phyloP scores from a whole-genome alignment of 768 basidiomycete genomes.

The Termitomyces sp. region DNA sequence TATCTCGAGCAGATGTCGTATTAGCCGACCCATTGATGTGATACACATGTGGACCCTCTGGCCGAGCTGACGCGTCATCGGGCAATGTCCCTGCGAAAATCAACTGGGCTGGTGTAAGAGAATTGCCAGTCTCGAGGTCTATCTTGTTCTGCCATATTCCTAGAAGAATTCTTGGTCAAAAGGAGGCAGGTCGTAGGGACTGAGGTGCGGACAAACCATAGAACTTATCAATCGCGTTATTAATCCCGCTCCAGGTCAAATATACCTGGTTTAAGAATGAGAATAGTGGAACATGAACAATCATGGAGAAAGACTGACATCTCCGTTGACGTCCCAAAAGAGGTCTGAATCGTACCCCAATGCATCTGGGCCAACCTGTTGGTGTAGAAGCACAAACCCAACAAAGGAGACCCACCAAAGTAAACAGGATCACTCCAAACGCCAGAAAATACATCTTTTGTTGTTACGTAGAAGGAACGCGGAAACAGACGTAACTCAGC shows the following conservation, averaged over 20 bases:
- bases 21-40: slow-evolving; percentile 27
- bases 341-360: slow-evolving; percentile 38
- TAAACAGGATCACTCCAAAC: slow-evolving; percentile 40
- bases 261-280: slow-evolving; percentile 25
- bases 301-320: slow-evolving; percentile 18
- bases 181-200: not conserved
- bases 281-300: not conserved
- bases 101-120: slow-evolving; percentile 31
- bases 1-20: too few relatives aligned
- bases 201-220: slow-evolving; percentile 24
- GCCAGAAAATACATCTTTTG: slow-evolving; percentile 34
- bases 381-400: not conserved
- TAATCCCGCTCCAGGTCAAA: slow-evolving; percentile 35
- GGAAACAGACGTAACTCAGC: slow-evolving; percentile 37
- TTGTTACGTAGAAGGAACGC: slow-evolving; percentile 36
- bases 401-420: slow-evolving; percentile 25
- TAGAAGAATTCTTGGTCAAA: slow-evolving; percentile 5
- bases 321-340: slow-evolving; percentile 39
- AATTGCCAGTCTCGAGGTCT: slow-evolving; percentile 32
- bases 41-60: slow-evolving; percentile 41
- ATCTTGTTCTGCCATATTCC: slow-evolving; percentile 41
- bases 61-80: slow-evolving; percentile 31
- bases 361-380: slow-evolving; percentile 21
- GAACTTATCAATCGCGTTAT: slow-evolving; percentile 38
- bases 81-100: slow-evolving; percentile 37